These are phyloP conservation scores for Pseudomassariella vexata DNA, from an alignment of 2,329 filamentous ascomycete species.

Conservation along the genomic window DNA sequence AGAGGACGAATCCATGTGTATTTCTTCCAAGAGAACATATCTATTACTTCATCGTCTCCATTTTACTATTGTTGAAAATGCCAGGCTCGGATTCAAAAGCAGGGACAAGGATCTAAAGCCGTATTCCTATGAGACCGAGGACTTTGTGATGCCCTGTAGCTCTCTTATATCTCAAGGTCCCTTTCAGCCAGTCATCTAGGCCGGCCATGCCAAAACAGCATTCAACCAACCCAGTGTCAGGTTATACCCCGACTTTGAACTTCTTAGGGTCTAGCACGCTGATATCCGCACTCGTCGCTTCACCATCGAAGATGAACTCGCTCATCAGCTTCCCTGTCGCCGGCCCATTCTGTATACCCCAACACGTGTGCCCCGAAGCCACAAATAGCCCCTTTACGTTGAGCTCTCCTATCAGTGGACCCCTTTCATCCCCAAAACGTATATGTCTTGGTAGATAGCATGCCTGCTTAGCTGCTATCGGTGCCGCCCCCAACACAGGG, in stretches of 20 bases:
- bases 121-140: too few relatives aligned
- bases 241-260: conserved; percentile 43
- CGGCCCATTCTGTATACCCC: conserved; percentile 95
- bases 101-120: too few relatives aligned
- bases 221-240: neutral
- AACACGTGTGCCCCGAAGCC: conserved; percentile 90
- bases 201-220: too few relatives aligned
- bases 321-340: conserved; percentile 79
- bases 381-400: conserved; percentile 69
- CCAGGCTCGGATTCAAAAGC: too few relatives aligned
- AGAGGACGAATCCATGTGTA: too few relatives aligned
- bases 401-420: conserved; percentile 74
- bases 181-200: too few relatives aligned
- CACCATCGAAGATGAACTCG: conserved; percentile 71
- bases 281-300: conserved; percentile 62
- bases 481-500: conserved; percentile 59
- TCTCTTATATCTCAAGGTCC: too few relatives aligned
- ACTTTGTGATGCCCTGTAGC: too few relatives aligned
- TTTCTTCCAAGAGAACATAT: too few relatives aligned
- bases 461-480: conserved; percentile 73
- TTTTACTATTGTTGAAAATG: too few relatives aligned
- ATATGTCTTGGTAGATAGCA: conserved; percentile 85
- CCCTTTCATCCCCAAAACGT: conserved; percentile 51
- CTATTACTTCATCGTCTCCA: too few relatives aligned
- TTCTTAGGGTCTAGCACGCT: conserved; percentile 61